Evolutionary conservation across 2,329 filamentous ascomycete genomes (phyloP).

Genomic region (Colletotrichum tamarilloi): DNA sequence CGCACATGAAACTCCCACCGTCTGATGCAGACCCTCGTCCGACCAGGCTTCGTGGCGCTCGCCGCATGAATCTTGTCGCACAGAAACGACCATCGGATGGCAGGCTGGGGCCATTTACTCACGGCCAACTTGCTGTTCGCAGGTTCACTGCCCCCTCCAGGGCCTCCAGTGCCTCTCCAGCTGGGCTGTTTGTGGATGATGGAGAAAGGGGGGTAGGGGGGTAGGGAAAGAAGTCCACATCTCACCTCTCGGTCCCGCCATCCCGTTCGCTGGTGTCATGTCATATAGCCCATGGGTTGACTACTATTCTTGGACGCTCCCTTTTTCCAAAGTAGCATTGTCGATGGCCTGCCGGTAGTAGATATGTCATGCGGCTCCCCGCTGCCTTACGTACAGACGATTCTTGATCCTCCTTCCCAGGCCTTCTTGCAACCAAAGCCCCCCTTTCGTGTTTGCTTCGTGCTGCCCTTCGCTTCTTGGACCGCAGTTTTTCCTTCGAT

Average conservation of each 20-base stretch:
- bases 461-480: conserved; percentile 10
- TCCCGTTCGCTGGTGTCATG: background rate
- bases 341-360: background rate
- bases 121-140: conserved; percentile 2
- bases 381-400: background rate
- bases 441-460: conserved; percentile 16
- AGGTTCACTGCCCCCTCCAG: background rate
- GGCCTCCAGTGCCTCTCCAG: background rate
- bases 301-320: conserved; percentile 23
- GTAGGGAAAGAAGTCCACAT: background rate
- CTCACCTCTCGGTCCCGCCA: background rate
- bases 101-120: background rate
- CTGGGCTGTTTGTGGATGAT: background rate
- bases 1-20: conserved; percentile 31
- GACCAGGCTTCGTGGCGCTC: conserved; percentile 26
- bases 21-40: conserved; percentile 33
- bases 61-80: conserved; percentile 31
- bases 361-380: conserved; percentile 31
- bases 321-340: background rate
- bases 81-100: conserved; percentile 32
- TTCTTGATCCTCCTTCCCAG: background rate
- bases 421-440: conserved; percentile 7
- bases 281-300: background rate
- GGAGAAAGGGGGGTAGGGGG: too few relatives aligned
- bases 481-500: background rate